Percentiles rank a stretch among this genome's conserved stretches.
Conservation (phyloP, 495 filamentous ascomycete genomes). For the Lasiosphaeria ovina region DNA sequence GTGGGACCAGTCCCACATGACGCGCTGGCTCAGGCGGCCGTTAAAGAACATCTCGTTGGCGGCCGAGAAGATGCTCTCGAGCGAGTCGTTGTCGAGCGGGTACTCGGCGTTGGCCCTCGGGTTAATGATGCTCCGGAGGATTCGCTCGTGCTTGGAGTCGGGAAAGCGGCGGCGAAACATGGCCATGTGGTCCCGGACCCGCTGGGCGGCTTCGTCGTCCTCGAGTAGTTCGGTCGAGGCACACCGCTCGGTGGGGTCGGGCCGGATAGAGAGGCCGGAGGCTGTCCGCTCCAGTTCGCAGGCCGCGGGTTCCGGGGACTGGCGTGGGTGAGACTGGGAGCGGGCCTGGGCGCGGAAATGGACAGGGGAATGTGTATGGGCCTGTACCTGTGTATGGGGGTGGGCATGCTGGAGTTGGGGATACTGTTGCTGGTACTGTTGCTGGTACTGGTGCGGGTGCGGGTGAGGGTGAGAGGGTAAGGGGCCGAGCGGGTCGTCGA, state of each 20-base stretch:
- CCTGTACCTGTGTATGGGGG: not conserved
- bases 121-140: constrained; percentile 48
- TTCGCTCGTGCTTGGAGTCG: constrained; percentile 49
- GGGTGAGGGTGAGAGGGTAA: not conserved
- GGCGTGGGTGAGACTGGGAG: constrained; percentile 6
- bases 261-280: constrained; percentile 32
- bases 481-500: constrained; percentile 3
- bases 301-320: constrained; percentile 11
- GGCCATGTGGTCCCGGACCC: constrained; percentile 41
- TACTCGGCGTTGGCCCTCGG: constrained; percentile 40
- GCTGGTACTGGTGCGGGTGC: constrained; percentile 6
- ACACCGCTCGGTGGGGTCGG: constrained; percentile 27
- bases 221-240: constrained; percentile 31
- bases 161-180: constrained; percentile 39
- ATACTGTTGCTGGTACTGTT: constrained; percentile 11
- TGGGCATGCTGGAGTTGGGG: constrained; percentile 9
- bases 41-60: constrained; percentile 55
- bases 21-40: constrained; percentile 46
- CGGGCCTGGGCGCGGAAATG: constrained; percentile 1
- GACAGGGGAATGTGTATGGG: not conserved
- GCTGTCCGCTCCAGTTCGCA: constrained; percentile 32
- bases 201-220: constrained; percentile 40
- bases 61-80: constrained; percentile 50
- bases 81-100: constrained; percentile 48
- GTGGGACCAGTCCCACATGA: constrained; percentile 54